These are phyloP conservation scores for Graphilbum sp. DNA, from an alignment of 2,329 filamentous ascomycete genomes.

Conservation along the genomic window DNA sequence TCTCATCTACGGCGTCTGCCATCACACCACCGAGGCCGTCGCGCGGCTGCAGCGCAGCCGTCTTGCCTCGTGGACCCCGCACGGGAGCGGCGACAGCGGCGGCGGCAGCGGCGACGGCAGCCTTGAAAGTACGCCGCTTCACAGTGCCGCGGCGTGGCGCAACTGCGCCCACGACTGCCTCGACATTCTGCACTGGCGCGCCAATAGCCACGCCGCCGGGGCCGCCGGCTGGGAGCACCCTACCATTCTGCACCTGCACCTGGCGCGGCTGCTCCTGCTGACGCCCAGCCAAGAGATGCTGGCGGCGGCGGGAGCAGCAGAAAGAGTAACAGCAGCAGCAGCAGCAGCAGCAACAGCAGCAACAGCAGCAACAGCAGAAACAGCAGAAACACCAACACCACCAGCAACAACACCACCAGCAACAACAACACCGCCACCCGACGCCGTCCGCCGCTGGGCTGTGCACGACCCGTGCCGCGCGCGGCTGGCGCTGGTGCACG, in stretches of 20 bases:
- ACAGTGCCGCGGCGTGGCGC: background rate
- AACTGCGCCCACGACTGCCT: slow-evolving; percentile 1
- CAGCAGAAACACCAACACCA: too few relatives aligned
- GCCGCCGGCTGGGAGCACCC: slow-evolving; percentile 1
- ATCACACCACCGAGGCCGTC: background rate
- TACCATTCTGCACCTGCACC: background rate
- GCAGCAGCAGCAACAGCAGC: too few relatives aligned
- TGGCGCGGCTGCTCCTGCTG: background rate
- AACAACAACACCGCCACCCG: too few relatives aligned
- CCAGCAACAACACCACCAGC: too few relatives aligned
- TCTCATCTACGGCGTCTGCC: background rate
- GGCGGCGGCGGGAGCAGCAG: background rate
- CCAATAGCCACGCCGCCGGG: background rate
- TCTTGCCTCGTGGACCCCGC: background rate
- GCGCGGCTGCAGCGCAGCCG: background rate
- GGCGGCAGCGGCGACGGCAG: background rate
- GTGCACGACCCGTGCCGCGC: background rate
- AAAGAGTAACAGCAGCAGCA: too few relatives aligned
- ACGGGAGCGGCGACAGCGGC: background rate
- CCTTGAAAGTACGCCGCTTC: background rate
- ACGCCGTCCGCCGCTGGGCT: background rate
- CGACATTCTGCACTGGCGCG: slow-evolving; percentile 1
- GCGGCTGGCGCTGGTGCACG: background rate
- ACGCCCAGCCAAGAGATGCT: background rate
- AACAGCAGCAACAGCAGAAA: too few relatives aligned